phyloP scores from a whole-genome alignment of 2,329 filamentous ascomycete species.

The Aspergillus tamarii region DNA sequence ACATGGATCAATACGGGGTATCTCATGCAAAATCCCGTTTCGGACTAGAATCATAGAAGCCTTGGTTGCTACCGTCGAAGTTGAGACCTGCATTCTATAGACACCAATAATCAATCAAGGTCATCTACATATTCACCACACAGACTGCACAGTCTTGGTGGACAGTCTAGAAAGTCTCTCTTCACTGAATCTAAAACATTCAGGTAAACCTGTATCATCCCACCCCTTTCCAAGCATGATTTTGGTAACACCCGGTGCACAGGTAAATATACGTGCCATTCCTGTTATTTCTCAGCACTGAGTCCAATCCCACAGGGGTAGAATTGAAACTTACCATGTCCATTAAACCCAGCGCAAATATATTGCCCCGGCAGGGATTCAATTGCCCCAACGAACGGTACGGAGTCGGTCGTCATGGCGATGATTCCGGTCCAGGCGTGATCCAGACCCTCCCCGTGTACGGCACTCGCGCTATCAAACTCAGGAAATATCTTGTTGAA shows the following conservation, averaged over 20 bases:
- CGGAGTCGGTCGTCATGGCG: conserved; percentile 51
- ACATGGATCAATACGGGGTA: too few species aligned
- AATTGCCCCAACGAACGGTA: conserved; percentile 51
- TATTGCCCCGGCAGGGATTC: conserved; percentile 49
- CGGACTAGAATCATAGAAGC: too few species aligned
- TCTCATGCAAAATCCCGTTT: too few species aligned
- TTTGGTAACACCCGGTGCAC: neutral
- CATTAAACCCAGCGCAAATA: conserved; percentile 56
- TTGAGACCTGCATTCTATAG: too few species aligned
- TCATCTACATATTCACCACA: neutral
- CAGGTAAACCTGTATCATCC: neutral
- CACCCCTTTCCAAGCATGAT: neutral
- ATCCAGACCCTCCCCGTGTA: conserved; percentile 49
- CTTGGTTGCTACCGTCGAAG: too few species aligned
- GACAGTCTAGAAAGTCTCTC: neutral
- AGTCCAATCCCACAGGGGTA: neutral
- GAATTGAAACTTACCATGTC: conserved; percentile 40
- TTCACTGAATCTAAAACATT: neutral
- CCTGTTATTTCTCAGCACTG: neutral
- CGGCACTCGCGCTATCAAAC: neutral
- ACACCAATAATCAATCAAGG: too few species aligned
- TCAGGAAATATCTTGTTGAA: conserved; percentile 35
- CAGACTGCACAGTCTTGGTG: neutral
- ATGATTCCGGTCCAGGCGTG: conserved; percentile 55
- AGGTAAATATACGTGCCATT: conserved; percentile 4